phyloP scores from a whole-genome alignment of 352 stramenopile species.

The Phytophthora idaei region DNA sequence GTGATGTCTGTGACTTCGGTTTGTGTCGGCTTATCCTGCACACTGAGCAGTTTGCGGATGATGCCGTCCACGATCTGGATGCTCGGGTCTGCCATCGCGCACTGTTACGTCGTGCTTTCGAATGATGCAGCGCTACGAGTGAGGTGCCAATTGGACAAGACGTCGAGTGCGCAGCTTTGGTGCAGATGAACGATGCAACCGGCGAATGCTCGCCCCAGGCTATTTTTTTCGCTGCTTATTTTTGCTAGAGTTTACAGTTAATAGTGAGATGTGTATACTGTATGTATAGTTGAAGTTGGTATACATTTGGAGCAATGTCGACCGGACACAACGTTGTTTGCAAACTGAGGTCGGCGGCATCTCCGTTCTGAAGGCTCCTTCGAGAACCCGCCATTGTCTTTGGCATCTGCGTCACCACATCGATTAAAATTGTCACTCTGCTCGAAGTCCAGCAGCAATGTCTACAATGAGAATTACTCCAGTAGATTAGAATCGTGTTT shows the following conservation, averaged over 20 bases:
- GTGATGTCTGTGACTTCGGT: conserved; percentile 83
- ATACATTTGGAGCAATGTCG: background rate
- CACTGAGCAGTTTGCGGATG: conserved; percentile 75
- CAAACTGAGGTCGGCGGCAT: too few species aligned
- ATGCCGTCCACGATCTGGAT: conserved; percentile 66
- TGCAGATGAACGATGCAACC: conserved; percentile 1
- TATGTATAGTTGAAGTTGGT: conserved; percentile 7
- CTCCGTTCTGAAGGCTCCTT: too few species aligned
- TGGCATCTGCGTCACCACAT: too few species aligned
- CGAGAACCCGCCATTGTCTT: too few species aligned
- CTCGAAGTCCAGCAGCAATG: too few species aligned
- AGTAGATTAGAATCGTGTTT: too few species aligned
- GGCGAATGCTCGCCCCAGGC: background rate
- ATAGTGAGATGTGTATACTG: background rate
- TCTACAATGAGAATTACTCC: too few species aligned
- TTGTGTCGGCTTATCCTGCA: conserved; percentile 78
- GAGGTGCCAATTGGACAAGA: conserved; percentile 5
- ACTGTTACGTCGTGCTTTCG: conserved; percentile 10
- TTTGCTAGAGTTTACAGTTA: background rate
- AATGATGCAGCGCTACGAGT: background rate
- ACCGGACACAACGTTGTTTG: too few species aligned
- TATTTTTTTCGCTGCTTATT: conserved; percentile 15
- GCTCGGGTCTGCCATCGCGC: conserved; percentile 50
- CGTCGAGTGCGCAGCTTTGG: too few species aligned
- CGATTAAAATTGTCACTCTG: too few species aligned